Percentiles rank a stretch among this genome's conserved stretches.
phyloP scores from a whole-genome alignment of 495 filamentous ascomycete species.

The Clohesyomyces aquaticus region DNA sequence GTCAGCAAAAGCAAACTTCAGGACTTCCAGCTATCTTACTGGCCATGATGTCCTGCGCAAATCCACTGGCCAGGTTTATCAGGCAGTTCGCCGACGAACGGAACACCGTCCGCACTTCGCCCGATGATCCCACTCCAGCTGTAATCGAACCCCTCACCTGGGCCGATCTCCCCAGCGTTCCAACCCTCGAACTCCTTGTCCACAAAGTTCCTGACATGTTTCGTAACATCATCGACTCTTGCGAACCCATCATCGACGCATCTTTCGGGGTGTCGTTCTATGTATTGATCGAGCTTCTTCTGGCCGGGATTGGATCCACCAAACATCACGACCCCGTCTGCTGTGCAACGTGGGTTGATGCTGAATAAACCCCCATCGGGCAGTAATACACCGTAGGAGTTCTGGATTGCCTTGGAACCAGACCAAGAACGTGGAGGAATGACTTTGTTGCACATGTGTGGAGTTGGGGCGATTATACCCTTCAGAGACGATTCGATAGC shows the following conservation, averaged over 20 bases:
- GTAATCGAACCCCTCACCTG: constrained; percentile 25
- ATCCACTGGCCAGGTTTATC: constrained; percentile 21
- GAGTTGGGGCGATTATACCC: constrained; percentile 18
- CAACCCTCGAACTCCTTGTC: constrained; percentile 15
- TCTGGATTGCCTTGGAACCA: constrained; percentile 17
- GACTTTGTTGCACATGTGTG: constrained; percentile 29
- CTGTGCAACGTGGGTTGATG: constrained; percentile 27
- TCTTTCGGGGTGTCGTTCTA: constrained; percentile 16
- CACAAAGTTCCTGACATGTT: constrained; percentile 4
- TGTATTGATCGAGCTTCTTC: constrained; percentile 20
- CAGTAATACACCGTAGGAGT: constrained; percentile 23
- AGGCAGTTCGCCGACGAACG: constrained; percentile 18
- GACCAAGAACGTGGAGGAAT: constrained; percentile 11
- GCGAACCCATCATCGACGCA: constrained; percentile 15
- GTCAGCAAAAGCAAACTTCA: not conserved
- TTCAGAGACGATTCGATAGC: constrained; percentile 18
- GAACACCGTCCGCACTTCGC: constrained; percentile 17
- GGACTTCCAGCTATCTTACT: constrained; percentile 2
- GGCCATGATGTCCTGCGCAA: constrained; percentile 24
- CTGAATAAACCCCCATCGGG: constrained; percentile 14
- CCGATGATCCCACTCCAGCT: constrained; percentile 26
- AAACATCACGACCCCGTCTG: constrained; percentile 25
- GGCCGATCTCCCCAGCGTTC: constrained; percentile 4
- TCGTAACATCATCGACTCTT: constrained; percentile 7
- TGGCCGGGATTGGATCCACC: constrained; percentile 22